Conservation (phyloP, 768 basidiomycete species). For the Hemileccinum rubropunctum region DNA sequence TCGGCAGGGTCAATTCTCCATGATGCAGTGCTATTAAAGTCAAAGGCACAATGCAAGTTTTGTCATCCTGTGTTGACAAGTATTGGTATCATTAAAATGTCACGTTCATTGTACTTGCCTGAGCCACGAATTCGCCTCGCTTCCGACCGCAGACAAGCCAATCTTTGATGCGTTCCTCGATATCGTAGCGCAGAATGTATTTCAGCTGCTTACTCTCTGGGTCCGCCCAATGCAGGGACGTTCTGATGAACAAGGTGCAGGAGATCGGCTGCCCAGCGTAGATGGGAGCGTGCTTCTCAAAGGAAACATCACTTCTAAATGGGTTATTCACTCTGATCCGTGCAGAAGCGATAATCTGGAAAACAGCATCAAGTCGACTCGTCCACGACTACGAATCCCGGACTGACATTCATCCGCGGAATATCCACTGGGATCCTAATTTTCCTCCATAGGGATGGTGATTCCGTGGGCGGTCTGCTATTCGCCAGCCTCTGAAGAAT, state of each 20-base stretch:
- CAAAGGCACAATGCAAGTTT: conserved; percentile 56
- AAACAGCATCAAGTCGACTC: conserved; percentile 7
- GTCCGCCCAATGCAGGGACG: conserved; percentile 77
- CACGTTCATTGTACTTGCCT: conserved; percentile 42
- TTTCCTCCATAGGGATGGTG: conserved; percentile 57
- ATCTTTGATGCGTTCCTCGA: conserved; percentile 76
- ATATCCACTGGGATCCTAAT: conserved; percentile 85
- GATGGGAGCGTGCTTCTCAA: conserved; percentile 39
- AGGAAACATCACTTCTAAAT: conserved; percentile 32
- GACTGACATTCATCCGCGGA: conserved; percentile 73
- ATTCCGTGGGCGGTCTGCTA: conserved; percentile 39
- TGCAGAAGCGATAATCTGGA: conserved; percentile 65
- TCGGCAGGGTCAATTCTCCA: conserved; percentile 76
- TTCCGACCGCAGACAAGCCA: conserved; percentile 92
- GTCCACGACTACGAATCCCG: neutral
- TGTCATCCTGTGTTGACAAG: conserved; percentile 50
- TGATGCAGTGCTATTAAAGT: conserved; percentile 87
- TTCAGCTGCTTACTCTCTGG: conserved; percentile 38
- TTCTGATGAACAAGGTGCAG: conserved; percentile 61
- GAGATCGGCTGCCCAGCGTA: conserved; percentile 90
- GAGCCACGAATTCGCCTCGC: conserved; percentile 76
- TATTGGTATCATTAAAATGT: neutral
- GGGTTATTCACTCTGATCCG: conserved; percentile 48
- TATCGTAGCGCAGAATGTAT: conserved; percentile 72
- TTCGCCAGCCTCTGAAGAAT: conserved; percentile 33